phyloP scores from a whole-genome alignment of 2,329 filamentous ascomycete species.

The Xylaria sp. region DNA sequence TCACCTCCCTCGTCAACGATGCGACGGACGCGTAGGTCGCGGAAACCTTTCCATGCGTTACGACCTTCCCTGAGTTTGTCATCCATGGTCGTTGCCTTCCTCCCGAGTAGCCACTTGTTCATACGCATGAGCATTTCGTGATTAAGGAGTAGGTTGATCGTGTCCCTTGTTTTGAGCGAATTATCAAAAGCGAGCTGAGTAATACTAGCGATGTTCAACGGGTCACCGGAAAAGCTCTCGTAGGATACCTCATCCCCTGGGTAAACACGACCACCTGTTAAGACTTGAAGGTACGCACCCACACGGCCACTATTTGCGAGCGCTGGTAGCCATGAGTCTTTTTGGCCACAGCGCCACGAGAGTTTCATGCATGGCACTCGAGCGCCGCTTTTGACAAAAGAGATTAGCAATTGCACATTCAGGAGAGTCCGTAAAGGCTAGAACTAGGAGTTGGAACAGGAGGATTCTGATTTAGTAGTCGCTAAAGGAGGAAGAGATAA shows the following conservation, averaged over 20 bases:
- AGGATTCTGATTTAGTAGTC: background rate
- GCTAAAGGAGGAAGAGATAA: background rate
- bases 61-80: slow-evolving; percentile 35
- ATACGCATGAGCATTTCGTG: slow-evolving; percentile 40
- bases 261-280: slow-evolving; percentile 38
- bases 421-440: background rate
- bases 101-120: slow-evolving; percentile 38
- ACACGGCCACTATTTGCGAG: slow-evolving; percentile 40
- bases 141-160: slow-evolving; percentile 41
- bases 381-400: slow-evolving; percentile 29
- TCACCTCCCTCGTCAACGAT: slow-evolving; percentile 38
- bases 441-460: background rate
- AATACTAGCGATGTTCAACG: slow-evolving; percentile 38
- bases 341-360: slow-evolving; percentile 44
- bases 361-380: slow-evolving; percentile 43
- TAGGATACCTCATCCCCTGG: slow-evolving; percentile 38
- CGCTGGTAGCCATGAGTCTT: slow-evolving; percentile 39
- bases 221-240: slow-evolving; percentile 34
- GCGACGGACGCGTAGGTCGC: slow-evolving; percentile 34
- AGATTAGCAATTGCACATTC: background rate
- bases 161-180: slow-evolving; percentile 42
- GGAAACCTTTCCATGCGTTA: slow-evolving; percentile 42
- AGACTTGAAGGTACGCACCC: slow-evolving; percentile 41
- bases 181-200: slow-evolving; percentile 39
- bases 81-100: slow-evolving; percentile 35